Evolutionary conservation across 1,139 yeast species (phyloP), one percentile per base, ranked within the genome.

Genomic region (Yamadazyma sp.): DNA sequence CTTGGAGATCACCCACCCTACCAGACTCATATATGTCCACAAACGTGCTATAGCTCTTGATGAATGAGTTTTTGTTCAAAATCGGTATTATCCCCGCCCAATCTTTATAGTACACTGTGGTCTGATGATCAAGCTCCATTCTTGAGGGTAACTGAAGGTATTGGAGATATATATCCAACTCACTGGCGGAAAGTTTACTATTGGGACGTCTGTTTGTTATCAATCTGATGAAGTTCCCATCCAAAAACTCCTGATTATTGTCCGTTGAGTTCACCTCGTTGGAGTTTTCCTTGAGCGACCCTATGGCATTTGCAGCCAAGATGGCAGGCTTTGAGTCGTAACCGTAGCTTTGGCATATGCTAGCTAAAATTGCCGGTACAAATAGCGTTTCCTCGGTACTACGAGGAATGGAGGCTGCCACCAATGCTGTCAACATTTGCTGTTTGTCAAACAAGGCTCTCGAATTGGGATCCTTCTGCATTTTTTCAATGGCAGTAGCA

Each of bases 71-170:
- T 51, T 81, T 79, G 56, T 86, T 87, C 38, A 88, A 56, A 9
- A 87, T 70, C 0, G 96, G 94, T 31, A 83, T 69, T 12, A 79
- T 62, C 32, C 75, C 72, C 26, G 87, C 84, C 95, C 96, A 89
- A 45, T 84, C 85, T 47, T 81, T 83, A 62, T 87, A 88, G 57
- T 77, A 89, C 1, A 75, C 59, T 0, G 82, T 75, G 30, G 79
- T 68, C 29, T 80, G 62, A 23, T 77, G 76, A 50, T 82, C 86
- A 46, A 80, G 56, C 44, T 79, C 81, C 34, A 76, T 55, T 41
- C 80, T 70, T 15, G 81, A 62, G 1, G 89, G 87, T 4, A 81
- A 59, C 28, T 73, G 70, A 25, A 66, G 50, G 33, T 69, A 68
- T 29, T 59, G 61, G 39, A 79, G 64, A 51, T 79, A 77, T 23